Percentiles rank a stretch among this genome's conserved stretches.
These are phyloP conservation scores for Colletotrichum coccodes DNA, from an alignment of 2,329 filamentous ascomycete genomes.

Conservation along the genomic window DNA sequence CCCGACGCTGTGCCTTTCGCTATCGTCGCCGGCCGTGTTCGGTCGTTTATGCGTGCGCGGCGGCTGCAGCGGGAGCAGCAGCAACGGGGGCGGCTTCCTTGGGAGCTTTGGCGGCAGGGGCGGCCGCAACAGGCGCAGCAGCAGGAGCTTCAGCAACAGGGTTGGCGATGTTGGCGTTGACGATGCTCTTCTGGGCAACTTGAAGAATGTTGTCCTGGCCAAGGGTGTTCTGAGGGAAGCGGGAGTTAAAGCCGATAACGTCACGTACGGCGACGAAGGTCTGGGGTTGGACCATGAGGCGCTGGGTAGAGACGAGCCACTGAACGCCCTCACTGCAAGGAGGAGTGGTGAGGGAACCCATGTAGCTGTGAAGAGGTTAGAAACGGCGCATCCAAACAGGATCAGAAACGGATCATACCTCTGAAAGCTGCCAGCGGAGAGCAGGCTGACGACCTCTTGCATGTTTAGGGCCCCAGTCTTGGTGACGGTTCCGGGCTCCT, in stretches of 20 bases:
- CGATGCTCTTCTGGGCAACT: constrained; percentile 24
- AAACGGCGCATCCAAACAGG: not conserved
- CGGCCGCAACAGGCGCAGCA: constrained; percentile 8
- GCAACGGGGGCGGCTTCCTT: not conserved
- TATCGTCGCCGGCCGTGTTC: not conserved
- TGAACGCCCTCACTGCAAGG: constrained; percentile 58
- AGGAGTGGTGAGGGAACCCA: constrained; percentile 60
- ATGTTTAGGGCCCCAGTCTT: constrained; percentile 54
- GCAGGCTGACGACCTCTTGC: constrained; percentile 50
- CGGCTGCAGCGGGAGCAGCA: not conserved
- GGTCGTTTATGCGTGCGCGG: not conserved
- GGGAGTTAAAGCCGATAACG: constrained; percentile 59
- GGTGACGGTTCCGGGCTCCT: constrained; percentile 52
- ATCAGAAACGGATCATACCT: constrained; percentile 37
- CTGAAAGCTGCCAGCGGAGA: constrained; percentile 51
- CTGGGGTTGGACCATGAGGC: constrained; percentile 47
- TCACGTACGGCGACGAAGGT: constrained; percentile 52
- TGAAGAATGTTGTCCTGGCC: constrained; percentile 50
- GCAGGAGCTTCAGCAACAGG: not conserved
- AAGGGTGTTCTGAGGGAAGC: constrained; percentile 55
- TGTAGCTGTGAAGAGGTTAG: constrained; percentile 44
- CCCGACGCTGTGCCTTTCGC: not conserved
- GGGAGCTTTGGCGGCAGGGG: not conserved
- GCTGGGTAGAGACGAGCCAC: constrained; percentile 59
- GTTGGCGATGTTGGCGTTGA: constrained; percentile 15